These are phyloP conservation scores for Hamigera avellanea DNA, from an alignment of 495 filamentous ascomycete species.

Conservation along the genomic window DNA sequence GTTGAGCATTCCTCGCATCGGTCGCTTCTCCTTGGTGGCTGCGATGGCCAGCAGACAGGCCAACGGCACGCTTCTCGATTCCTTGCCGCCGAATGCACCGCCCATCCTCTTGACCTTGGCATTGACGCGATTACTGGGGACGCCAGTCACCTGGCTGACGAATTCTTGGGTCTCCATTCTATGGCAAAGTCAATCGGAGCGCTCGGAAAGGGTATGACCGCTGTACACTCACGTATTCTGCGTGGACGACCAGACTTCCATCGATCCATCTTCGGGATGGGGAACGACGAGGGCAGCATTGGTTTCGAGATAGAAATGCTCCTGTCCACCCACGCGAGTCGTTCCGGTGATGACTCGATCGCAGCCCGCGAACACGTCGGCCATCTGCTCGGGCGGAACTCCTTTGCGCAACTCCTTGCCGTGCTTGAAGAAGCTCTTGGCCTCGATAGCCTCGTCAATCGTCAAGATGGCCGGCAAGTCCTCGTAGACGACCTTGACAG, in stretches of 20 bases:
- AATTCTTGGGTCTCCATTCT: conserved; percentile 70
- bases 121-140: conserved; percentile 80
- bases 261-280: conserved; percentile 88
- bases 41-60: conserved; percentile 74
- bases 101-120: conserved; percentile 86
- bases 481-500: conserved; percentile 85
- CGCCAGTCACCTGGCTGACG: conserved; percentile 70
- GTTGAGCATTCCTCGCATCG: conserved; percentile 92
- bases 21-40: conserved; percentile 68
- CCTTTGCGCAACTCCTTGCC: conserved; percentile 57
- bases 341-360: conserved; percentile 75
- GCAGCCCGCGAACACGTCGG: too few relatives aligned
- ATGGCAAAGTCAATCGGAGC: too few relatives aligned
- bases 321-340: conserved; percentile 85
- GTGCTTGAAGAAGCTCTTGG: conserved; percentile 53
- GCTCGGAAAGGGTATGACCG: too few relatives aligned
- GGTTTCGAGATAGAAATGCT: conserved; percentile 97
- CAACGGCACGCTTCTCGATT: conserved; percentile 78
- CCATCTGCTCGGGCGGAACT: too few relatives aligned
- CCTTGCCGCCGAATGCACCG: conserved; percentile 94
- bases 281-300: conserved; percentile 78
- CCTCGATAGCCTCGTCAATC: conserved; percentile 52
- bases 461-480: conserved; percentile 84
- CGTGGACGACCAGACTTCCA: conserved; percentile 85
- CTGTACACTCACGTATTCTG: conserved; percentile 49